Base-by-base conservation (phyloP, 1,284 basidiomycete species). In the Cutaneotrichosporon dermatis region DNA sequence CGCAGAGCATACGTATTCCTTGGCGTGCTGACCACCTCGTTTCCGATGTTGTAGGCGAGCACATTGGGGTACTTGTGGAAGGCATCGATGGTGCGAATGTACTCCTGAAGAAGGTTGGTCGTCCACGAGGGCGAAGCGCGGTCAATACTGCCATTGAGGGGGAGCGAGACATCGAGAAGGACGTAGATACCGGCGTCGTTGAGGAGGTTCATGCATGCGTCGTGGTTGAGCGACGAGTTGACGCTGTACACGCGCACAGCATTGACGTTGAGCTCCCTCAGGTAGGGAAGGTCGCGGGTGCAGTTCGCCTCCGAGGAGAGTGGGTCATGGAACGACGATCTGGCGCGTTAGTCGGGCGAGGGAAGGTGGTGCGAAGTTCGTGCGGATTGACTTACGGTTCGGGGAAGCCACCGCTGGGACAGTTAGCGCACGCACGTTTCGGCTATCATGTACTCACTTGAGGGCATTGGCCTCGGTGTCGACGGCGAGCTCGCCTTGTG, bases 61-160 rank as follows among this genome's bases (percentile, higher is more conserved):
- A 92, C 83, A 67, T 93, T 93, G 80, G 88, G 84, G 69, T 93
- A 94, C 71, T 87, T 84, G 55, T 81, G 81, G 80, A 95, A 94
- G 0, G 79, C 81, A 65, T 91, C 81, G 68, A 94, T 88, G 37
- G 90, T 93, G 37, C 74, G 74, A 60, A 88, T 83, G 77, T 94
- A 95, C 61, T 86, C 81, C 74, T 92, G 82, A 42, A 91, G 80
- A n/a, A 95, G 79, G 72, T 86, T 88, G 7, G 89, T 89, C 1
- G 88, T 84, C 92, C 92, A 96, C 0, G 86, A 76, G 0, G 92
- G 92, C 33, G 80, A 73, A 34, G 79, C 73, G 36, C 91, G 86
- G 78, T 92, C 85, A 62, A 94, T 92, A 39, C 88, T 91, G 44
- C 92, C 91, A 69, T 92, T 93, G 41, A 88, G 78, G 13, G 92